Evolutionary conservation across 306 rosid species (phyloP), one percentile per base, ranked within the genome.

Genomic region (Trichosanthes truncata): DNA sequence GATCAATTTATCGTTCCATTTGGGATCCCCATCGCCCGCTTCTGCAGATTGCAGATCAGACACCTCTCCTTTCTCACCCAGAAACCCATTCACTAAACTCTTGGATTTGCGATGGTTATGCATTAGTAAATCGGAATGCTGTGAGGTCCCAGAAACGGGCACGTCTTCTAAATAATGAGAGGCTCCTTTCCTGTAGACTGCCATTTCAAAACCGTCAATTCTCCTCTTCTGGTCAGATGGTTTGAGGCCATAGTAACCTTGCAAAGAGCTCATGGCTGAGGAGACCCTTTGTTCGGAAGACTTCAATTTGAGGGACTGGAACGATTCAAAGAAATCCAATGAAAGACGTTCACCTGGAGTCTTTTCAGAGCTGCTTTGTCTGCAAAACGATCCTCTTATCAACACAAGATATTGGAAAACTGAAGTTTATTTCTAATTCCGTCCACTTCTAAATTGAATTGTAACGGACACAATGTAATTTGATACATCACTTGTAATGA

Each of bases 261-360:
- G 97, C 84, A 92, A 87, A 78, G 94, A 87, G 89, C 81, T 82
- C 96, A 92, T 94, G 76, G 93, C 97, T 21, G 81, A 82, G 79
- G 96, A 89, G 72, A 90, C 77, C 79, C 81, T 89, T 55, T 73
- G 85, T 9, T 72, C 85, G 23, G 89, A 74, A 80, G 93, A 71
- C 87, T 80, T 85, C 18, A 79, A 21, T 86, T 79, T 76, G 52
- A 85, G 71, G 81, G 94, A 84, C 69, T 87, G 87, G 80, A 93
- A 93, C 48, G 96, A 91, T 52, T 81, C 93, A 61, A 91, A 79
- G 78, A 91, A 80, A 41, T 91, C 96, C 21, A 60, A 77, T 51
- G 83, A 78, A 4, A 45, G 51, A 33, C 74, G 55, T 31, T 48
- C 66, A 49, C 85, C 78, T 29, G 89, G 87, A 73, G 76, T 84